These are phyloP conservation scores for Neurospora africana DNA, from an alignment of 495 filamentous ascomycete species.

Conservation along the genomic window DNA sequence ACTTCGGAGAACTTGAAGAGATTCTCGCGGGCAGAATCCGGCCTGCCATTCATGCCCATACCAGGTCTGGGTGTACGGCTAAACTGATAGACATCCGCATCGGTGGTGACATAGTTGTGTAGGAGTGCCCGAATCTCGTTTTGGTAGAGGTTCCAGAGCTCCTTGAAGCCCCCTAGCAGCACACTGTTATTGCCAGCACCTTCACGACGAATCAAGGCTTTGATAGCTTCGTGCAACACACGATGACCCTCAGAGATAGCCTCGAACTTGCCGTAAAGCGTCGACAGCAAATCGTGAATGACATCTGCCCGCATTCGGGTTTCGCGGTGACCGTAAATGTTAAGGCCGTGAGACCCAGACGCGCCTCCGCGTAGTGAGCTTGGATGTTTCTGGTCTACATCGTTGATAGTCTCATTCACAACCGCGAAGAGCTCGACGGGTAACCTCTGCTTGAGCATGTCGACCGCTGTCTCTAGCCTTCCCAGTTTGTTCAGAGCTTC, in stretches of 20 bases:
- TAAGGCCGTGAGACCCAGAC: constrained; percentile 47
- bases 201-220: constrained; percentile 69
- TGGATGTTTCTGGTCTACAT: constrained; percentile 86
- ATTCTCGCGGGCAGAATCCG: constrained; percentile 57
- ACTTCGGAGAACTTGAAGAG: constrained; percentile 86
- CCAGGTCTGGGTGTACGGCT: constrained; percentile 33
- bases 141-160: constrained; percentile 80
- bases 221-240: constrained; percentile 82
- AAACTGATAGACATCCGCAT: constrained; percentile 59
- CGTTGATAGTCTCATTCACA: constrained; percentile 87
- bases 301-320: constrained; percentile 67
- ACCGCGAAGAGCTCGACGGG: constrained; percentile 90
- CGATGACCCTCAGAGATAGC: constrained; percentile 93
- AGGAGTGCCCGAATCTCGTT: constrained; percentile 77
- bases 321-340: constrained; percentile 53
- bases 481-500: constrained; percentile 85
- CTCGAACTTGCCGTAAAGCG: constrained; percentile 92
- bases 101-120: constrained; percentile 95
- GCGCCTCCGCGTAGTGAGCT: constrained; percentile 48
- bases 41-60: constrained; percentile 37
- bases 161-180: constrained; percentile 72
- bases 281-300: constrained; percentile 81
- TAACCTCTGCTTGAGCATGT: constrained; percentile 82
- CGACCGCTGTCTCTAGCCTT: constrained; percentile 71
- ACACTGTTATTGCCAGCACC: constrained; percentile 45